Conservation (phyloP, 257 asterid genomes). For the Solanum neorickii region DNA sequence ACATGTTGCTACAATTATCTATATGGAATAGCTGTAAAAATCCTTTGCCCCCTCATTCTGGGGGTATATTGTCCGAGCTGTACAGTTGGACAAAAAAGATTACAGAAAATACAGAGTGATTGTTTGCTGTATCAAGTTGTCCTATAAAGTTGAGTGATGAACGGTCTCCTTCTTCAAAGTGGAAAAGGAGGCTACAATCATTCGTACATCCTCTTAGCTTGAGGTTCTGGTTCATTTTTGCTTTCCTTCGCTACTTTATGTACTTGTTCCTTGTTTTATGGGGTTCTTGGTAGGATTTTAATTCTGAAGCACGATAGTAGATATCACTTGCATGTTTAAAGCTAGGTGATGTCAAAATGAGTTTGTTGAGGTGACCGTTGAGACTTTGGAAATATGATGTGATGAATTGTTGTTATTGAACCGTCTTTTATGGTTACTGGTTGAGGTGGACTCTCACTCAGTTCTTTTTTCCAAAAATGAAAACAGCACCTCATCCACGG, state of each 20-base stretch:
- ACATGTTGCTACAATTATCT: not conserved
- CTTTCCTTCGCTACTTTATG: not conserved
- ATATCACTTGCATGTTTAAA: not conserved
- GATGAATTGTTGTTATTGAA: not conserved
- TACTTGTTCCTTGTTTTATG: not conserved
- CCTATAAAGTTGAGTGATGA: slow-evolving; percentile 23
- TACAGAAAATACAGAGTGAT: slow-evolving; percentile 4
- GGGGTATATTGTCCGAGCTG: not conserved
- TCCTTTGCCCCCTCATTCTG: not conserved
- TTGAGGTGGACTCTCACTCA: not conserved
- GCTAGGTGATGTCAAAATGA: not conserved
- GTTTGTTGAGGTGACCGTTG: not conserved
- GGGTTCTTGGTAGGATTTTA: not conserved
- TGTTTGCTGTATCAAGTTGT: slow-evolving; percentile 12
- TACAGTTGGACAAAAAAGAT: slow-evolving; percentile 13
- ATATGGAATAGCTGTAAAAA: not conserved
- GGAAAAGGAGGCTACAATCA: slow-evolving; percentile 25
- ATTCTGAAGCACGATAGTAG: not conserved
- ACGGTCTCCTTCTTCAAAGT: slow-evolving; percentile 21
- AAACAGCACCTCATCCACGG: not conserved
- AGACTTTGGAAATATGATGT: not conserved
- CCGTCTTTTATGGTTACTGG: not conserved
- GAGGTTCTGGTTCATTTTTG: not conserved
- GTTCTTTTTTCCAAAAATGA: not conserved
- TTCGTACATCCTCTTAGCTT: slow-evolving; percentile 3